Evolutionary conservation across 108 stramenopile genomes (phyloP).

Genomic region (Skeletonema grethae): DNA sequence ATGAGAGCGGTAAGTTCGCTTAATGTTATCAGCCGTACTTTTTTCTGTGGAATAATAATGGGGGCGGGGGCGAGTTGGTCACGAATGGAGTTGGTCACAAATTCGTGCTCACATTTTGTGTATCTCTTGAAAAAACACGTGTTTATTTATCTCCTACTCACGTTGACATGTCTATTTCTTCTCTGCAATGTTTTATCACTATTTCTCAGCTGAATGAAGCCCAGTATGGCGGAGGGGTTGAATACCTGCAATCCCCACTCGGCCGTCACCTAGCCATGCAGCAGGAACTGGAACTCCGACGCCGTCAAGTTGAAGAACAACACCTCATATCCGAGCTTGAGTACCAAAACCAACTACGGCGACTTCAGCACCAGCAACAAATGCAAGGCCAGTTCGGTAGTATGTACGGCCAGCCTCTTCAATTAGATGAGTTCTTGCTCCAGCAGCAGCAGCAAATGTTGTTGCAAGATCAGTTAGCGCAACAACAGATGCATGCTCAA

Average conservation of each 20-base stretch:
- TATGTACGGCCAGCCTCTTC: not conserved
- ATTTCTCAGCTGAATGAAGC: not conserved
- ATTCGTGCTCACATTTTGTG: constrained; percentile 6
- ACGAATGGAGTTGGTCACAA: not conserved
- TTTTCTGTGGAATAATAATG: not conserved
- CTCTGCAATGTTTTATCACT: not conserved
- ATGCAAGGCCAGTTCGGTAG: not conserved
- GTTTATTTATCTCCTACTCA: not conserved
- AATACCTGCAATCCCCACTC: not conserved
- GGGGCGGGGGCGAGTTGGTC: not conserved
- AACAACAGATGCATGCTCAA: constrained; percentile 1
- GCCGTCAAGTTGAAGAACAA: constrained; percentile 4
- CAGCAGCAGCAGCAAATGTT: constrained; percentile 6
- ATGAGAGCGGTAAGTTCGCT: constrained; percentile 1
- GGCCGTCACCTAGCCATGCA: constrained; percentile 2
- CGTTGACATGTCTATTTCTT: not conserved
- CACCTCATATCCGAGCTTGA: constrained; percentile 5
- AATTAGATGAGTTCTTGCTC: constrained; percentile 4
- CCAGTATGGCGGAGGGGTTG: constrained; percentile 1
- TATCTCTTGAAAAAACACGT: not conserved
- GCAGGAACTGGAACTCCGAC: not conserved
- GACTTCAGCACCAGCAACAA: constrained; percentile 3
- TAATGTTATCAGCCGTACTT: not conserved
- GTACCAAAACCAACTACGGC: constrained; percentile 5
- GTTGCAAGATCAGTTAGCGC: constrained; percentile 3